phyloP scores from a whole-genome alignment of 1,284 basidiomycete genomes.

The Sanghuangporus baumii region DNA sequence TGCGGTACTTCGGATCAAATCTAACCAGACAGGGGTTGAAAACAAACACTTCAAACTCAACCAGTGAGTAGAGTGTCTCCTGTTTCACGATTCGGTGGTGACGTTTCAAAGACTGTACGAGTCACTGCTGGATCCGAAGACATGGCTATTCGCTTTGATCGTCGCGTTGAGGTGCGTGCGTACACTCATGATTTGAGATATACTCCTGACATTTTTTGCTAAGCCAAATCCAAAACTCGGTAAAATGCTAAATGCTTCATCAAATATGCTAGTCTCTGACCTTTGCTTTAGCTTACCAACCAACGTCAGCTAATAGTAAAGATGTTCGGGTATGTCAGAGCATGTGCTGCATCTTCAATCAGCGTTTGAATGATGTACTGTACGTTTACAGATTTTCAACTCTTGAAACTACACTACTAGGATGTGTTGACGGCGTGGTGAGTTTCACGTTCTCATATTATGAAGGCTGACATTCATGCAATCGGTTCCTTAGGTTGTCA shows the following conservation, averaged over 20 bases:
- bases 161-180: slow-evolving; percentile 10
- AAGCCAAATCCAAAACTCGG: slow-evolving; percentile 32
- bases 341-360: slow-evolving; percentile 1
- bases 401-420: slow-evolving; percentile 17
- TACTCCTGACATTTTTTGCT: background rate
- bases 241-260: background rate
- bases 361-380: background rate
- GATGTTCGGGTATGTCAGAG: slow-evolving; percentile 25
- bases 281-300: slow-evolving; percentile 25
- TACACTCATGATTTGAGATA: slow-evolving; percentile 1
- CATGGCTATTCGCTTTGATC: slow-evolving; percentile 19
- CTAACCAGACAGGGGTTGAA: slow-evolving; percentile 22
- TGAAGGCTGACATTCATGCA: background rate
- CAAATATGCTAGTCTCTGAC: background rate
- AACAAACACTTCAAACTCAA: slow-evolving; percentile 28
- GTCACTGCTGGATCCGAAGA: slow-evolving; percentile 19
- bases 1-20: slow-evolving; percentile 25
- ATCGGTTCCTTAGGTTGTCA: slow-evolving; percentile 2
- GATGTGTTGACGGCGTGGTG: slow-evolving; percentile 27
- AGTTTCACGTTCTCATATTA: background rate
- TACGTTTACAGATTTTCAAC: slow-evolving; percentile 1
- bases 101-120: slow-evolving; percentile 13
- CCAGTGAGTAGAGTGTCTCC: slow-evolving; percentile 20
- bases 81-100: background rate
- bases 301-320: slow-evolving; percentile 31